These are phyloP conservation scores for Trichophyton verrucosum DNA, from an alignment of 2,329 filamentous ascomycete genomes.

Conservation along the genomic window DNA sequence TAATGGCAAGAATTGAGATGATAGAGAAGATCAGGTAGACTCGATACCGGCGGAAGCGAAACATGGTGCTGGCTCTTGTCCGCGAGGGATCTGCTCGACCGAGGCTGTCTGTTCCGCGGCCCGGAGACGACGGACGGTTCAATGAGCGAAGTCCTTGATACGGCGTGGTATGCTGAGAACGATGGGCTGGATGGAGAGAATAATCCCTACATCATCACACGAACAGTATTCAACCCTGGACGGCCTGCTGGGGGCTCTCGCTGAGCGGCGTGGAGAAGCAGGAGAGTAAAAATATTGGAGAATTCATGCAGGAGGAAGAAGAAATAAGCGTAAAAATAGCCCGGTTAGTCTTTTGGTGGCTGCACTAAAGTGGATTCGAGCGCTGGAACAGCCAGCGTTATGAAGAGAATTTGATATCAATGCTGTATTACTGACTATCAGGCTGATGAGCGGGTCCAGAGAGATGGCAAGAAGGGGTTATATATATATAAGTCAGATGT, in stretches of 20 bases:
- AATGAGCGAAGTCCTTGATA: too few relatives aligned
- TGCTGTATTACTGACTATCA: background rate
- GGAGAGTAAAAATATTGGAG: background rate
- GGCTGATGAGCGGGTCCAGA: background rate
- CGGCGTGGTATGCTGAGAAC: background rate
- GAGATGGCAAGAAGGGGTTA: background rate
- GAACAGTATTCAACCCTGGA: background rate
- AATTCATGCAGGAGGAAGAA: background rate
- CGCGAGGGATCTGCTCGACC: background rate
- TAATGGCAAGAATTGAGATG: constrained; percentile 34
- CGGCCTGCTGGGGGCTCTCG: background rate
- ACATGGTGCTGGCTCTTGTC: constrained; percentile 24
- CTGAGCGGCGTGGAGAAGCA: background rate
- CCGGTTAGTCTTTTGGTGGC: background rate
- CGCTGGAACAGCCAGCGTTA: too few relatives aligned
- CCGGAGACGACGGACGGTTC: too few relatives aligned
- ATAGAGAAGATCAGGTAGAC: constrained; percentile 35
- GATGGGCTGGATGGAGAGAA: background rate
- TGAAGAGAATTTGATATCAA: background rate
- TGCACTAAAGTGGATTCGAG: background rate
- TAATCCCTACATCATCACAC: background rate
- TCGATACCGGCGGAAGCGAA: constrained; percentile 39
- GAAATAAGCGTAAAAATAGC: background rate
- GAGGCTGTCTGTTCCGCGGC: too few relatives aligned
- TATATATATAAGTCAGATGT: too few relatives aligned